Evolutionary conservation across 2,329 filamentous ascomycete species (phyloP).

Genomic region (Claviceps maximensis): DNA sequence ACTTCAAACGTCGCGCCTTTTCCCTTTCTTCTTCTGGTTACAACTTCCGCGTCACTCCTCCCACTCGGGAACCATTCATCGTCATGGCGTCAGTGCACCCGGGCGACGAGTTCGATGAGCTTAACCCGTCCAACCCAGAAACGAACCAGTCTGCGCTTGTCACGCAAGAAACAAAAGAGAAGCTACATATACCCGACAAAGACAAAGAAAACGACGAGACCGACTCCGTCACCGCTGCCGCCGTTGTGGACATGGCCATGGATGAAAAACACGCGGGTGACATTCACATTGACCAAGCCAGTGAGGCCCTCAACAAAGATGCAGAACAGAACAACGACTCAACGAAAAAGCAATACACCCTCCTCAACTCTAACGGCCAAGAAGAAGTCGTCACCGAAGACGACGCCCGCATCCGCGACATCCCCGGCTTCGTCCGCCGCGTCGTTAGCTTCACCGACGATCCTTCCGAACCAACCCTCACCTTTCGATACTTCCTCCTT

Average conservation of each 20-base stretch:
- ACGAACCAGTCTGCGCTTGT: neutral
- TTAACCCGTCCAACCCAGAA: neutral
- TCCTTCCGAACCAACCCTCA: conserved; percentile 39
- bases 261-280: conserved; percentile 11
- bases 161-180: neutral
- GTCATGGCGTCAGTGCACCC: neutral
- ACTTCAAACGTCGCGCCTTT: no score
- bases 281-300: neutral
- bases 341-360: conserved; percentile 7
- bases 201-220: neutral
- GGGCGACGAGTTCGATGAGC: neutral
- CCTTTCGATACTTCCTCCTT: conserved; percentile 46
- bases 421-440: conserved; percentile 37
- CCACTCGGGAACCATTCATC: neutral
- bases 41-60: no score
- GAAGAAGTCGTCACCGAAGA: conserved; percentile 26
- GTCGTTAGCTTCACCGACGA: conserved; percentile 46
- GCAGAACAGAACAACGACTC: conserved; percentile 3
- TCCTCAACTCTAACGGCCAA: conserved; percentile 11
- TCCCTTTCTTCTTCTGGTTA: neutral
- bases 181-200: neutral
- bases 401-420: conserved; percentile 37
- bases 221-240: neutral
- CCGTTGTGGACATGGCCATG: conserved; percentile 27
- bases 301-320: conserved; percentile 2